Percentiles rank a stretch among this genome's conserved stretches.
These are phyloP conservation scores for Mercurialis annua DNA, from an alignment of 345 rosid species.

Conservation along the genomic window DNA sequence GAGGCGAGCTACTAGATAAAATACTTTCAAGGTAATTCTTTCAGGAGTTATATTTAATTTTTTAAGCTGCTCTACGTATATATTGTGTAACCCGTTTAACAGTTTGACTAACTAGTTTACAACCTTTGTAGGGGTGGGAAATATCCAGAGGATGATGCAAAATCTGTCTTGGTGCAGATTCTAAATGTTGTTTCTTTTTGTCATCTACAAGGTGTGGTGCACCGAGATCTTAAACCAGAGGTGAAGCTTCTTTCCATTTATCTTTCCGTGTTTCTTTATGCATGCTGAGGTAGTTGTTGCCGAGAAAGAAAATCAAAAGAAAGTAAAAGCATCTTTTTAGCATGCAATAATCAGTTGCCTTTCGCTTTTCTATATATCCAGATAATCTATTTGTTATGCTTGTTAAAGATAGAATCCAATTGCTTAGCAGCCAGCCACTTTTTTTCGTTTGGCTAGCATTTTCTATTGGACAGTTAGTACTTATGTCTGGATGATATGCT, in stretches of 20 bases:
- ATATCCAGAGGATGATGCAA: slow-evolving; percentile 88
- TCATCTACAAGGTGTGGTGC: slow-evolving; percentile 97
- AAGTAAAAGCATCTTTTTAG: neutral
- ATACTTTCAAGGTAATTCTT: slow-evolving; percentile 79
- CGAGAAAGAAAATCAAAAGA: neutral
- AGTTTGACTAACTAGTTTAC: slow-evolving; percentile 24
- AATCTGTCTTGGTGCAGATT: slow-evolving; percentile 74
- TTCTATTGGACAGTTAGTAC: neutral
- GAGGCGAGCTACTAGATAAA: slow-evolving; percentile 97
- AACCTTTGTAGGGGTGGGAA: slow-evolving; percentile 69
- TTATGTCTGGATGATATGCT: neutral
- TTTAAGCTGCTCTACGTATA: neutral
- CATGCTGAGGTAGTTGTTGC: neutral
- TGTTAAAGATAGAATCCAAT: neutral
- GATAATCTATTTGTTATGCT: neutral
- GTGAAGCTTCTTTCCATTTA: slow-evolving; percentile 30
- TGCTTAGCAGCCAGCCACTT: too few relatives aligned
- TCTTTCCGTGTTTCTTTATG: slow-evolving; percentile 3
- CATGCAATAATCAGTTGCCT: too few relatives aligned
- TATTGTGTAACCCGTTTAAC: neutral
- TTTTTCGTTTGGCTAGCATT: too few relatives aligned
- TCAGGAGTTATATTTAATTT: slow-evolving; percentile 3
- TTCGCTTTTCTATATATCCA: neutral
- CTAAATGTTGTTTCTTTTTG: slow-evolving; percentile 81
- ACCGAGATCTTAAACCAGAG: slow-evolving; percentile 98